Conservation (phyloP, 1,139 yeast species). For the Zygosaccharomyces sapae region DNA sequence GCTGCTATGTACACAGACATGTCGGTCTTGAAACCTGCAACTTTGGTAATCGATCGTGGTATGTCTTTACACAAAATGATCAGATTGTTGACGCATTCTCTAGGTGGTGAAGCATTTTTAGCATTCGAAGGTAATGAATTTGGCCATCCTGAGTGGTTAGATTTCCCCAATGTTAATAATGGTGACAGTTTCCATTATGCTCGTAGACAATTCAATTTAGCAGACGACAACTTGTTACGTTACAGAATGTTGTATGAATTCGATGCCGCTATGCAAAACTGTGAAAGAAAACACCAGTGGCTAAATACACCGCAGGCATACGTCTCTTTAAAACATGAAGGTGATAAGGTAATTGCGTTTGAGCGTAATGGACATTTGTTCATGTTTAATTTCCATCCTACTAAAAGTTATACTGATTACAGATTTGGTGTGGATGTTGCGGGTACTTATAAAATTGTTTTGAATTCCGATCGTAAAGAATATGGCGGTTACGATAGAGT, state of each 20-base stretch:
- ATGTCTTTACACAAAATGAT: slow-evolving; percentile 86
- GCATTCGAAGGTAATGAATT: slow-evolving; percentile 97
- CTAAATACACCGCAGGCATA: slow-evolving; percentile 76
- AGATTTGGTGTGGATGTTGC: slow-evolving; percentile 80
- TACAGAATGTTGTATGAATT: slow-evolving; percentile 73
- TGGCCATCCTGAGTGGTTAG: slow-evolving; percentile 99
- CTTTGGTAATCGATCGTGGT: slow-evolving; percentile 83
- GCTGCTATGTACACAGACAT: slow-evolving; percentile 96
- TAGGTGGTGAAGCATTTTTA: slow-evolving; percentile 95
- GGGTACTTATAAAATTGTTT: slow-evolving; percentile 70
- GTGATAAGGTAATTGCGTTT: slow-evolving; percentile 81
- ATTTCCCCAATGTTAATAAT: slow-evolving; percentile 90
- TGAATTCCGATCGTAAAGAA: slow-evolving; percentile 65
- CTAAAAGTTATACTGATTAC: slow-evolving; percentile 77
- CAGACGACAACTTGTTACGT: slow-evolving; percentile 72
- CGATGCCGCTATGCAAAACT: slow-evolving; percentile 77
- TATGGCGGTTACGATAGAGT: slow-evolving; percentile 84
- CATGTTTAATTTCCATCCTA: slow-evolving; percentile 85
- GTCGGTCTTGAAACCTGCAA: slow-evolving; percentile 69
- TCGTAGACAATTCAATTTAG: slow-evolving; percentile 85
- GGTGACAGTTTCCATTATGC: slow-evolving; percentile 88
- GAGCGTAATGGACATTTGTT: slow-evolving; percentile 84
- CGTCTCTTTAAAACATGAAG: slow-evolving; percentile 80
- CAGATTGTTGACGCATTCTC: slow-evolving; percentile 74
- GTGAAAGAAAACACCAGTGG: slow-evolving; percentile 69